Base-by-base conservation (phyloP, 2,329 filamentous ascomycete species). In the Verticillium klebahnii region DNA sequence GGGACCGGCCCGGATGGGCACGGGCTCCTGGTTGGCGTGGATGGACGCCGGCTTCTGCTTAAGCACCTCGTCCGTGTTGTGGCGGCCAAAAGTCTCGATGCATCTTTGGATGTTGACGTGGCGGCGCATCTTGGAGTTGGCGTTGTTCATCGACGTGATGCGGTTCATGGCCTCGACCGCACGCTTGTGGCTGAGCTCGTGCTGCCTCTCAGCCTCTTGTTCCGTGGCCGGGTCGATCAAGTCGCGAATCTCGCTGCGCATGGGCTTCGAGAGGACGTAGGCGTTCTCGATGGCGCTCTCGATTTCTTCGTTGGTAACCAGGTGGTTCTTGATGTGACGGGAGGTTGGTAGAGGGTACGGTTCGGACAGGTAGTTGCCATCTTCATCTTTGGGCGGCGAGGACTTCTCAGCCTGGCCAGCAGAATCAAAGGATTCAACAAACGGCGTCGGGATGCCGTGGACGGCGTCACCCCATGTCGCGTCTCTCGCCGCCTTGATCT, bases 1-100 rank as follows among this genome's bases (percentile, higher is more conserved):
- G 5, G 90, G 90, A 0, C 95, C 95, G n/a, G 88, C 87, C 36
- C 96, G 89, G 31, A 68, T 67, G 62, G 75, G 78, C 78, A 69
- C 76, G 63, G 75, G 75, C 60, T 77, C 71, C 68, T 78, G 71
- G 63, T 72, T 64, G 71, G 72, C 57, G 72, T 80, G 69, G 45
- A 80, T 78, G 40, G 79, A 80, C 52, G 79, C 74, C 3, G 84
- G 79, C 73, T 88, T 90, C 0, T 87, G 86, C 29, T 83, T 82
- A 34, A 99, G 83, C 4, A 77, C 73, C 9, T 75, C 69, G 75
- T 99, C 95, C 1, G 95, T 99, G 68, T 89, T 87, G 81, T 99
- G 95, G 58, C 95, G 88, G 58, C 95, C 95, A 71, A 99, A 97
- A 2, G 87, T 89, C 64, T 93, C 85, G 67, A 99, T 85, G 74